phyloP scores from a whole-genome alignment of 345 rosid species.

The Eucalyptus guilfoylei region DNA sequence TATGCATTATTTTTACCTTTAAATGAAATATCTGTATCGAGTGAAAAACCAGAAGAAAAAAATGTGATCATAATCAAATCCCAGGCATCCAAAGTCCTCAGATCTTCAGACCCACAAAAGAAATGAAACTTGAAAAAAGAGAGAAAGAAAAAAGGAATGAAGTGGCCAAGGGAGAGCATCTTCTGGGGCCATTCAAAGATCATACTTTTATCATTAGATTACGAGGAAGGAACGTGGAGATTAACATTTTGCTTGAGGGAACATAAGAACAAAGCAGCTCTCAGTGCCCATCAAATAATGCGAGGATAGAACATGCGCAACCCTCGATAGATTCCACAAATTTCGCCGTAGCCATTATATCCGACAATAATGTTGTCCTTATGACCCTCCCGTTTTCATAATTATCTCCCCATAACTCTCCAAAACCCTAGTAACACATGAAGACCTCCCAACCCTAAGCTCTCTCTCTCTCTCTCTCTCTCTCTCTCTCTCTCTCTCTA shows the following conservation, averaged over 20 bases:
- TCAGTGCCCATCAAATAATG: slow-evolving; percentile 4
- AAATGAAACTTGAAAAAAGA: not conserved
- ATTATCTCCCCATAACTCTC: slow-evolving; percentile 20
- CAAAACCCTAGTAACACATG: not conserved
- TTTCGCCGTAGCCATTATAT: slow-evolving; percentile 24
- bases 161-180: not conserved
- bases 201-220: not conserved
- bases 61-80: not conserved
- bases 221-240: not conserved
- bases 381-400: slow-evolving; percentile 22
- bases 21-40: not conserved
- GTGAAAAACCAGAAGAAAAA: not conserved
- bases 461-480: not conserved
- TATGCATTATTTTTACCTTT: not conserved
- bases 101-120: not conserved
- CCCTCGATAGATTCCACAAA: slow-evolving; percentile 28
- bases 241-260: not conserved
- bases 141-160: not conserved
- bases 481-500: not conserved
- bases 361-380: slow-evolving; percentile 42
- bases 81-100: not conserved
- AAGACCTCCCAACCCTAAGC: not conserved
- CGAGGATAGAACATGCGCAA: slow-evolving; percentile 26
- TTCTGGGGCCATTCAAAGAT: not conserved
- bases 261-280: not conserved